These are phyloP conservation scores for Russula sp. DNA, from an alignment of 768 basidiomycete species.

Conservation along the genomic window DNA sequence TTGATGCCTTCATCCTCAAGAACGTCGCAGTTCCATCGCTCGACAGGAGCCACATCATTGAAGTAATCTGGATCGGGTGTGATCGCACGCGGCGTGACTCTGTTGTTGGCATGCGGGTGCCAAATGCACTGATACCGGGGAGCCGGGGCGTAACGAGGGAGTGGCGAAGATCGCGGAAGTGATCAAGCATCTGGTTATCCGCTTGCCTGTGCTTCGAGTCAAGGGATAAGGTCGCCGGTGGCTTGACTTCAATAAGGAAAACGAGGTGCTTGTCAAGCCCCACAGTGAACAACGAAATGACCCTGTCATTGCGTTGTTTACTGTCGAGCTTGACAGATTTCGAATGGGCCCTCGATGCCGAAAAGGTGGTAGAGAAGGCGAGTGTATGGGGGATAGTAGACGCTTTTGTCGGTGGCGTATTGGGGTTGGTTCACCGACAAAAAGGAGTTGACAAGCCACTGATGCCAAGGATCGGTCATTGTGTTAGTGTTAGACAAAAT, in stretches of 20 bases:
- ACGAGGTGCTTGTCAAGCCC: neutral
- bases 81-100: neutral
- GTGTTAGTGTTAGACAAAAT: too few species aligned
- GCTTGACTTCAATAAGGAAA: neutral
- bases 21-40: too few species aligned
- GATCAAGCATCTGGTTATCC: neutral
- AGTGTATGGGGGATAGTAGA: neutral
- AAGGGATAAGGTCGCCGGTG: neutral
- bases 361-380: conserved; percentile 1
- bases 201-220: neutral
- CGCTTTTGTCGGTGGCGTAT: neutral
- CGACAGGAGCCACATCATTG: too few species aligned
- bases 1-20: too few species aligned
- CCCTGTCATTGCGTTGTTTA: neutral
- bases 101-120: neutral
- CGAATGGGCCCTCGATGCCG: conserved; percentile 1
- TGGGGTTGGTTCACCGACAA: neutral
- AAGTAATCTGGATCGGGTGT: neutral
- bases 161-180: neutral
- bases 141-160: neutral
- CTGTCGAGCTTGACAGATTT: neutral
- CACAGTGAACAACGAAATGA: neutral
- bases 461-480: neutral
- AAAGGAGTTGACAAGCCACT: neutral
- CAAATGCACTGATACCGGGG: neutral